Evolutionary conservation across 371 early-diverging fungal genomes (phyloP).

Genomic region (Entomophthora muscae): DNA sequence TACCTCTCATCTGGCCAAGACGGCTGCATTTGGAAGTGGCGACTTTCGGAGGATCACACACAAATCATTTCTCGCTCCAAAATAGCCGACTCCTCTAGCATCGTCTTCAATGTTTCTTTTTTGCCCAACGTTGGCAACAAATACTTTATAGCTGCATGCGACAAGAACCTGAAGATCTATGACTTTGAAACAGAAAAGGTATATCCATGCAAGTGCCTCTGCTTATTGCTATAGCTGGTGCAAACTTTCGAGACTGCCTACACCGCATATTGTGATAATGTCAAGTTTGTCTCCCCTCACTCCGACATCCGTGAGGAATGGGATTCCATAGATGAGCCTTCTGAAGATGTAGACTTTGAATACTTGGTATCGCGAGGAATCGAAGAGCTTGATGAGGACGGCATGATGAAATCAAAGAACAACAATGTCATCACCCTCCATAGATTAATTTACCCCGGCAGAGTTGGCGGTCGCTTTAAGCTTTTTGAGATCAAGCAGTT

Average conservation of each 20-base stretch:
- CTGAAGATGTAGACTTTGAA: constrained; percentile 9
- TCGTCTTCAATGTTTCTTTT: constrained; percentile 86
- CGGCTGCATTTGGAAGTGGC: constrained; percentile 78
- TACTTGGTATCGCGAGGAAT: constrained; percentile 76
- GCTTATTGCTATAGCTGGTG: constrained; percentile 22
- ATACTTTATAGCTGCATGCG: constrained; percentile 75
- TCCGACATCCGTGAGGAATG: constrained; percentile 7
- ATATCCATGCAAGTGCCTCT: background rate
- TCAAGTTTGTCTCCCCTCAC: constrained; percentile 41
- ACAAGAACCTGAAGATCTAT: constrained; percentile 65
- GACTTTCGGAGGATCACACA: constrained; percentile 44
- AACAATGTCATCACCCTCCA: constrained; percentile 70
- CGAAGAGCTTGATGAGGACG: constrained; percentile 68
- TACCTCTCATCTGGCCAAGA: constrained; percentile 78
- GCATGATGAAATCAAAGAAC: constrained; percentile 39
- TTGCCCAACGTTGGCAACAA: constrained; percentile 82
- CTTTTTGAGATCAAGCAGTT: constrained; percentile 48
- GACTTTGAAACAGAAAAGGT: constrained; percentile 70
- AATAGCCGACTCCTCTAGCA: constrained; percentile 76
- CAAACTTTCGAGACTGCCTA: constrained; percentile 65
- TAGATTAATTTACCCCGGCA: constrained; percentile 55
- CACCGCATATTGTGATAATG: constrained; percentile 81
- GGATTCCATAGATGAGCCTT: constrained; percentile 9
- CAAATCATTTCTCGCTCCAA: constrained; percentile 19
- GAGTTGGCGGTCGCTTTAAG: constrained; percentile 38